phyloP scores from a whole-genome alignment of 768 basidiomycete genomes.

The Omphalotus guepiniiformis region DNA sequence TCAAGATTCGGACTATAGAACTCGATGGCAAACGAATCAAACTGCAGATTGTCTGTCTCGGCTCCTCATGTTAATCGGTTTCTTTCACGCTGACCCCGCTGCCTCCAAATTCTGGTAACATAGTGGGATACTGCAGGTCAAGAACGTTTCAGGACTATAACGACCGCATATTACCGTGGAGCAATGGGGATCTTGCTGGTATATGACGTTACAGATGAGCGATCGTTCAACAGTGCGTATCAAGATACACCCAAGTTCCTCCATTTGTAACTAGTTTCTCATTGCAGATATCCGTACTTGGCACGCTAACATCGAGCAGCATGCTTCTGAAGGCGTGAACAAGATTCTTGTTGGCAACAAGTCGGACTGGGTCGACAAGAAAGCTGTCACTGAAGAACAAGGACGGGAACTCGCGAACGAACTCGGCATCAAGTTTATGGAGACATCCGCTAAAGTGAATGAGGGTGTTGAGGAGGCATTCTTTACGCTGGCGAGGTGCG shows the following conservation, averaged over 20 bases:
- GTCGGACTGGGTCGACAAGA: conserved; percentile 97
- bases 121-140: conserved; percentile 99
- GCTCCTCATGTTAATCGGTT: not conserved
- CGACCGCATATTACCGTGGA: conserved; percentile 98
- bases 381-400: conserved; percentile 86
- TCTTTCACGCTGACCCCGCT: not conserved
- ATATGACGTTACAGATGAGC: conserved; percentile 96
- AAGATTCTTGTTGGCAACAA: conserved; percentile 99
- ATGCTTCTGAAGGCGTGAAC: conserved; percentile 98
- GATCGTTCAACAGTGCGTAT: conserved; percentile 89
- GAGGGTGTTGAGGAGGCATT: conserved; percentile 99
- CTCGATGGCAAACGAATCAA: conserved; percentile 97
- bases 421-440: conserved; percentile 94
- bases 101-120: not conserved
- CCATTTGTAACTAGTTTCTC: not conserved
- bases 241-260: conserved; percentile 16
- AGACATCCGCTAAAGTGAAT: conserved; percentile 96
- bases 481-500: conserved; percentile 92
- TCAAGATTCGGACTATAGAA: conserved; percentile 99
- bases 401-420: conserved; percentile 90
- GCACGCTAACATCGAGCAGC: conserved; percentile 97
- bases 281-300: conserved; percentile 91
- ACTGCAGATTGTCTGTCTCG: conserved; percentile 85
- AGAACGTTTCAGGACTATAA: conserved; percentile 98
- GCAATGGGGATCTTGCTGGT: conserved; percentile 98